A percentile compares a stretch with the other conserved stretches of the same genome.
Conservation (phyloP, 768 basidiomycete species). For the Heimioporus sp. region DNA sequence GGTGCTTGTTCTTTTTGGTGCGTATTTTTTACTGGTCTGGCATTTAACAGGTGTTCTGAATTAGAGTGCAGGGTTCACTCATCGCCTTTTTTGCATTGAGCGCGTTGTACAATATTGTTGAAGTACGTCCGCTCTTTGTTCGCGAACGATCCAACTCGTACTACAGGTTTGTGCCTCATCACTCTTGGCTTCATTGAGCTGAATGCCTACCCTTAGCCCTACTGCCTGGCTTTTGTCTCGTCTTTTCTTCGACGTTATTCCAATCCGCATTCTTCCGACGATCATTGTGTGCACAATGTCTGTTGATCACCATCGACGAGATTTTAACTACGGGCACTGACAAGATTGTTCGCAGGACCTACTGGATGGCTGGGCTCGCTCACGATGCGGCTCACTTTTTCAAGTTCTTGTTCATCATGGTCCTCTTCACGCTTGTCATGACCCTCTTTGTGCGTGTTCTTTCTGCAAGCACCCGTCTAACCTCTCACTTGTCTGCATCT, state of each 20-base stretch:
- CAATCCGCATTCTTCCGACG: slow-evolving; percentile 85
- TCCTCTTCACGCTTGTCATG: slow-evolving; percentile 81
- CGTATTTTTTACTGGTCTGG: slow-evolving; percentile 2
- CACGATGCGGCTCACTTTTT: slow-evolving; percentile 80
- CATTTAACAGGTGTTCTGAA: slow-evolving; percentile 4
- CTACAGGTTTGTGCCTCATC: slow-evolving; percentile 58
- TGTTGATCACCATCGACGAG: slow-evolving; percentile 24
- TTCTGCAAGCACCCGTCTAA: neutral
- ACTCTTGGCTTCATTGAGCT: neutral
- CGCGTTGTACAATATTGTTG: slow-evolving; percentile 85
- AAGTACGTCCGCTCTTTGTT: slow-evolving; percentile 81
- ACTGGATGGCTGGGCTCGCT: slow-evolving; percentile 94
- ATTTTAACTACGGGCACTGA: slow-evolving; percentile 1
- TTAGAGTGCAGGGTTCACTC: slow-evolving; percentile 64
- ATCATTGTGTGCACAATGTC: slow-evolving; percentile 84
- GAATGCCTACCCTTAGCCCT: slow-evolving; percentile 47
- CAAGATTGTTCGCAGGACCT: slow-evolving; percentile 49
- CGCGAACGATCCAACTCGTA: slow-evolving; percentile 84
- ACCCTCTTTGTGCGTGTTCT: slow-evolving; percentile 70
- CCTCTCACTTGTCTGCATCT: neutral
- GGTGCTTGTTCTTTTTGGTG: slow-evolving; percentile 91
- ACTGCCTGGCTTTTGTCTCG: slow-evolving; percentile 90
- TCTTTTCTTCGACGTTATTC: slow-evolving; percentile 85
- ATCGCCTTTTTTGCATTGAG: slow-evolving; percentile 91
- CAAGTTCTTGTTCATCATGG: slow-evolving; percentile 91